Percentiles rank a stretch among this genome's conserved stretches.
Conservation (phyloP, 2,329 filamentous ascomycete genomes). For the Calcarisporium arbuscula region DNA sequence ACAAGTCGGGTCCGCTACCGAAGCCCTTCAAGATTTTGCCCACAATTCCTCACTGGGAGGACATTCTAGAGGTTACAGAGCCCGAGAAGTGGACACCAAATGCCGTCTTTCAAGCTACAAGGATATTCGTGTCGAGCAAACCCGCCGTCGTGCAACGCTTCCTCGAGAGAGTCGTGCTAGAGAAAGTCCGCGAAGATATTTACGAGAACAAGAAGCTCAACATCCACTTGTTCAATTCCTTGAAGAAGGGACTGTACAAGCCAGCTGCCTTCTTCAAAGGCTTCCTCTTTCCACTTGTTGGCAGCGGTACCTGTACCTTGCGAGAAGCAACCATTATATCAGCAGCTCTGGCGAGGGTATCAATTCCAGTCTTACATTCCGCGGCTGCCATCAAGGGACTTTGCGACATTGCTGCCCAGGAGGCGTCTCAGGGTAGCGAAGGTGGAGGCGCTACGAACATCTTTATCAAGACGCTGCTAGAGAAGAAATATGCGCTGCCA, state of each 20-base stretch:
- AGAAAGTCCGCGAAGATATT: slow-evolving; percentile 89
- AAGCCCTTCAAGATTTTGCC: slow-evolving; percentile 98
- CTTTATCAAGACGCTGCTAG: slow-evolving; percentile 85
- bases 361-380: slow-evolving; percentile 85
- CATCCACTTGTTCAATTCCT: slow-evolving; percentile 84
- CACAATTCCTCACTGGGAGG: slow-evolving; percentile 84
- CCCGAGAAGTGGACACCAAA: slow-evolving; percentile 72
- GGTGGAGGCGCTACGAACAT: slow-evolving; percentile 89
- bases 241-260: slow-evolving; percentile 92
- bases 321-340: slow-evolving; percentile 89
- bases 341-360: slow-evolving; percentile 76
- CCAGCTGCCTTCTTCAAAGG: slow-evolving; percentile 96
- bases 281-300: slow-evolving; percentile 83
- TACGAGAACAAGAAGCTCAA: slow-evolving; percentile 92
- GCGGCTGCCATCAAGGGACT: slow-evolving; percentile 85
- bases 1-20: slow-evolving; percentile 92
- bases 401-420: slow-evolving; percentile 89
- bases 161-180: slow-evolving; percentile 78
- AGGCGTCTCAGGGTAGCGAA: slow-evolving; percentile 76
- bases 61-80: slow-evolving; percentile 75
- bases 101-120: slow-evolving; percentile 78
- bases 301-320: slow-evolving; percentile 80
- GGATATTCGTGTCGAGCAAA: slow-evolving; percentile 84
- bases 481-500: slow-evolving; percentile 95
- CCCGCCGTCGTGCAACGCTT: slow-evolving; percentile 77